Percentiles rank a stretch among this genome's conserved stretches.
These are phyloP conservation scores for Penicillium canescens DNA, from an alignment of 495 filamentous ascomycete genomes.

Conservation along the genomic window DNA sequence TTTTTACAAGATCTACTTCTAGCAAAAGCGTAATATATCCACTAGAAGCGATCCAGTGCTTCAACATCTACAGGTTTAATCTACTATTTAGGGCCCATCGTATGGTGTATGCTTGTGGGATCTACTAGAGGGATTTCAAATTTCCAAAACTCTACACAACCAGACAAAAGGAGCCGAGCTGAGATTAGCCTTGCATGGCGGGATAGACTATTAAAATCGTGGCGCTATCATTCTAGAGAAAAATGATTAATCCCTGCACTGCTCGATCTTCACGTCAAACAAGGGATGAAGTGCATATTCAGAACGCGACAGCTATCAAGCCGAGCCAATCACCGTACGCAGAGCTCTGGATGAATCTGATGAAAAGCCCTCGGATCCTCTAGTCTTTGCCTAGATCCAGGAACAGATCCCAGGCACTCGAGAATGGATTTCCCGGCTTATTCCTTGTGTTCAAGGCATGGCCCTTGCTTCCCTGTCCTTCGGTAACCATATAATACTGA, in stretches of 20 bases:
- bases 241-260: slow-evolving; percentile 19
- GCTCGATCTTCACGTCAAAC: slow-evolving; percentile 10
- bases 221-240: slow-evolving; percentile 17
- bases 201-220: slow-evolving; percentile 19
- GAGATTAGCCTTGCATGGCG: slow-evolving; percentile 25
- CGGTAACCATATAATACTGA: neutral
- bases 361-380: neutral
- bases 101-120: too few species aligned
- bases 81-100: too few species aligned
- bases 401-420: neutral
- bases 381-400: neutral
- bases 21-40: too few species aligned
- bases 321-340: slow-evolving; percentile 11
- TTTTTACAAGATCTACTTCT: too few species aligned
- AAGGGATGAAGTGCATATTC: slow-evolving; percentile 25
- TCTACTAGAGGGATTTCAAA: too few species aligned
- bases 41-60: too few species aligned
- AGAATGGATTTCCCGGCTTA: neutral
- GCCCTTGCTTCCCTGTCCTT: neutral
- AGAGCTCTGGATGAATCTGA: neutral
- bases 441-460: neutral
- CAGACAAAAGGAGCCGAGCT: neutral
- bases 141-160: neutral
- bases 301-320: neutral
- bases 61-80: too few species aligned